Base-by-base conservation (phyloP, 805 yeast species). In the Millerago galiae region DNA sequence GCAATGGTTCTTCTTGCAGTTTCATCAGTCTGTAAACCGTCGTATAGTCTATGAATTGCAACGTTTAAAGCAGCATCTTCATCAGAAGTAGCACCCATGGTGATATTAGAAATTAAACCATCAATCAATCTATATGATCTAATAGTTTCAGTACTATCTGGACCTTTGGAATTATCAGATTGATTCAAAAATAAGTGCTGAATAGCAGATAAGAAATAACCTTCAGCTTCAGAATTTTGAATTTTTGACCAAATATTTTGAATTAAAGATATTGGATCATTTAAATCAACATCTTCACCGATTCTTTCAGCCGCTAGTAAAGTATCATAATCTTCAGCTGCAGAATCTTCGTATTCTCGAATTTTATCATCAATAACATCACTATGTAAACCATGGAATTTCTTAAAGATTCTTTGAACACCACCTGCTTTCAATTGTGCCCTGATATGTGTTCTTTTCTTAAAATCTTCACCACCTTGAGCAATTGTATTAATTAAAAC, bases 1-100 rank as follows among this genome's bases (percentile, higher is more conserved):
- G 56, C 58, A 42, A 67, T 72, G 47, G 96, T 95, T 46, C 83
- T 72, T 40, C 79, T 70, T 11, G 95, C 95, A 63, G 82, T 81
- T 41, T 87, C 95, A 59, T 91, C 96, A 0, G 96, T 85, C 51
- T 81, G 80, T 55, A 90, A 70, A 24, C 84, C 73, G 34, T 87
- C 80, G 45, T 78, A 70, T 36, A 91, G 66, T 42, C 79, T 70
- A 54, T 85, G 88, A 29, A 90, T 79, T 2, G 95, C 86, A 37
- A 84, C 77, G 41, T 83, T 85, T 49, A 87, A 71, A 13, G 86
- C 78, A n/a, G 80, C 70, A 37, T 80, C 83, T 45, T 72, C 72
- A 38, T 62, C 62, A 53, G 61, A 62, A 11, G 73, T 60, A 54
- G 61, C 65, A 30, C 72, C 79, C 62, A 70, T 70, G 4, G 81